These are phyloP conservation scores for Colletotrichum theobromicola DNA, from an alignment of 2,329 filamentous ascomycete species.

Conservation along the genomic window DNA sequence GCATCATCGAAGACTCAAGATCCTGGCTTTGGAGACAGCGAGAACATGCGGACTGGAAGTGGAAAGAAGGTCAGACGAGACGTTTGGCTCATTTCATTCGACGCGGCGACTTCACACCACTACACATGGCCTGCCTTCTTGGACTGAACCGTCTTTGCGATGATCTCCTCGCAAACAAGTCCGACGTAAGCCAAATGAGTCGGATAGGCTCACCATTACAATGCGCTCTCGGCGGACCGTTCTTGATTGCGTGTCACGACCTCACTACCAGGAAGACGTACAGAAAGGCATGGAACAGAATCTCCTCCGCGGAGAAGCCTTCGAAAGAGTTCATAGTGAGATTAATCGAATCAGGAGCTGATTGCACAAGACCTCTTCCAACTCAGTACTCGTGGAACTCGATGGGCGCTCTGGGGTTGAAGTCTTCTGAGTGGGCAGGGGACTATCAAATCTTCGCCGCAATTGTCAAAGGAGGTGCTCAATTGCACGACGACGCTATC, in stretches of 20 bases:
- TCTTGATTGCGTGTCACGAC: background rate
- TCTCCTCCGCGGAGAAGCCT: background rate
- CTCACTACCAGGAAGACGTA: background rate
- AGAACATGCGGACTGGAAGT: background rate
- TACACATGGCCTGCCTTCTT: background rate
- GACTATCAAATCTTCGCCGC: background rate
- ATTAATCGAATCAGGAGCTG: background rate
- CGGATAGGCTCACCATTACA: background rate
- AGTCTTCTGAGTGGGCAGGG: background rate
- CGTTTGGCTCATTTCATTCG: conserved; percentile 33
- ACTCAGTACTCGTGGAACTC: background rate
- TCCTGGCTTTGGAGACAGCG: background rate
- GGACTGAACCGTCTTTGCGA: background rate
- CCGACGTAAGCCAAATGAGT: background rate
- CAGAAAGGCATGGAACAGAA: background rate
- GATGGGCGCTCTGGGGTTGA: background rate
- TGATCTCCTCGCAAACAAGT: background rate
- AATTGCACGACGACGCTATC: background rate
- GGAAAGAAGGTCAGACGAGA: background rate
- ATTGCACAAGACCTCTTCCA: background rate
- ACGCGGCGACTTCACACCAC: background rate
- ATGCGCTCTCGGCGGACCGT: background rate
- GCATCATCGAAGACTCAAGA: too few relatives aligned
- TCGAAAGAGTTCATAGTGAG: background rate
- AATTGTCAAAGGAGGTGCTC: background rate